Evolutionary conservation across 2,329 filamentous ascomycete genomes (phyloP), one percentile per base, ranked within the genome.

Genomic region (Colletotrichum sp.): DNA sequence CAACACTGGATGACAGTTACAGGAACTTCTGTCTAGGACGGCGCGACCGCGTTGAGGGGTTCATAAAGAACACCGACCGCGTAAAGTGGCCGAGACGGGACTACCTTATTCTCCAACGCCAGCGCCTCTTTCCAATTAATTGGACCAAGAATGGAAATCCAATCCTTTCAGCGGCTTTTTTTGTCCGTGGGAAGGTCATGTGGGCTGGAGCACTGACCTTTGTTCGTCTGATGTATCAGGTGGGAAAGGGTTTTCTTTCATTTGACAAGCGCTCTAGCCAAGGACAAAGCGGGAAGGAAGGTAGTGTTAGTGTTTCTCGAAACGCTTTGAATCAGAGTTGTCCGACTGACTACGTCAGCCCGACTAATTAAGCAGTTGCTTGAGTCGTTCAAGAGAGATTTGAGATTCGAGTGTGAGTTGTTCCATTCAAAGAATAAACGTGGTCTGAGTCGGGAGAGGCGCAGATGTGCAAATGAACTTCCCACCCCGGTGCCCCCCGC

Each of bases 161-260:
- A 49, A 49, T 49, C 39, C 39, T 49, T n/a, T 49, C 39, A 44
- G 39, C 18, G 24, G 6, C 18, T 15, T 28, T 39, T 16, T 18
- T 18, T 21, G 9, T 66, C 28, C 7, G 24, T 49, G 39, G 18
- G 26, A 62, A 30, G 59, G 24, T 28, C 32, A 39, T 52, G 68
- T 60, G 32, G 49, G 68, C 28, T 69, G 68, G 34, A n/a, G 69
- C 73, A 73, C 69, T 63, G 73, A 69, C 69, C 60, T 71, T 72
- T 72, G 69, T 72, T 67, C 73, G 63, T 76, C 73, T 69, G 69
- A 76, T 68, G 73, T 76, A 72, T 59, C 69, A 76, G 73, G 73
- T 76, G 57, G 57, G 52, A 21, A 52, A 44, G 39, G 21, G 9
- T 52, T 64, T 30, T 49, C 28, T 67, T 28, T 26, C 21, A 49